Base-by-base conservation (phyloP, 148 eudicot species). In the Diospyros kaki region DNA sequence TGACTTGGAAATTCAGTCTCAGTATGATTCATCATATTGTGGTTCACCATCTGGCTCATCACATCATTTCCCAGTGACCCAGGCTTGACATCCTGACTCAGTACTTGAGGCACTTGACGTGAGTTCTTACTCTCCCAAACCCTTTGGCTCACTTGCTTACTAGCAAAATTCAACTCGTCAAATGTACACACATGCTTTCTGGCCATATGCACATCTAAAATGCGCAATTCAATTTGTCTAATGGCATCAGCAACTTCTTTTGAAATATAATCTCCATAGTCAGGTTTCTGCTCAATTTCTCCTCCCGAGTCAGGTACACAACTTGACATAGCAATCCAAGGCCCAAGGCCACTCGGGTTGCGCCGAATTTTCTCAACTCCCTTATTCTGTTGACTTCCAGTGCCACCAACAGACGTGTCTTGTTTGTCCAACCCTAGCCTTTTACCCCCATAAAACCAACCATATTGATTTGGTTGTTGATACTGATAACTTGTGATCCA, bases 161-260 rank as follows among this genome's bases (percentile, higher is more conserved):
- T 63, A 40, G 17, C 40, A 42, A 41, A 53, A 53, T 12, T 64
- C 58, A 38, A 68, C 28, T 60, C 52, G 48, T 59, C 61, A 42
- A 15, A 66, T n/a, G 15, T 72, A 53, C 68, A 28, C 53, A 39
- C 77, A 43, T 72, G 54, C 69, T 73, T 72, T 54, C 67, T 74
- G 46, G 78, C 72, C 39, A 60, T 80, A 18, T 82, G 80, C 52
- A 82, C 83, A 76, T 85, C 66, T 12, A 79, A 77, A 68, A 87
- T 79, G 39, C 83, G 69, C 55, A 82, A 79, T 74, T 87, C 88
- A 12, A 89, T 63, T 60, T 81, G 84, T 66, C 64, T 67, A 67
- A 89, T 77, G 58, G 81, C 84, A 52, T 86, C 80, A 77, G 80
- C 82, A 71, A 83, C 80, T 79, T 83, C 84, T 67, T 81, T 79